Conservation (phyloP, 371 early-diverging fungal genomes). For the Lichtheimia ornata region DNA sequence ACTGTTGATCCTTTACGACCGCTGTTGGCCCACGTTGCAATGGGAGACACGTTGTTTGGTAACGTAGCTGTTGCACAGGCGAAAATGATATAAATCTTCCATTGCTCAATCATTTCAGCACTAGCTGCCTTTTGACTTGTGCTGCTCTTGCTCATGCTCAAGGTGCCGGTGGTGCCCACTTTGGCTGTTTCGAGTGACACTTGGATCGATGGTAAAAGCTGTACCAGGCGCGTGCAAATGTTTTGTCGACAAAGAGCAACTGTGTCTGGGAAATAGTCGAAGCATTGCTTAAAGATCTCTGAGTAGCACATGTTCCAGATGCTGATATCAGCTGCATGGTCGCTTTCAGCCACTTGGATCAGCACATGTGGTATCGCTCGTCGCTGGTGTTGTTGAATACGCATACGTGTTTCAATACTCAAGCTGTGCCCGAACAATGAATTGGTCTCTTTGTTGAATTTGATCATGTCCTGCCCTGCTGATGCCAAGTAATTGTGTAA, state of each 20-base stretch:
- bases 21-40: constrained; percentile 41
- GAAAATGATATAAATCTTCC: constrained; percentile 74
- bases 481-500: constrained; percentile 46
- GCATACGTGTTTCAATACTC: constrained; percentile 43
- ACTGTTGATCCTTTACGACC: constrained; percentile 59
- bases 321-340: constrained; percentile 39
- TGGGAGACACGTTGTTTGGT: constrained; percentile 28
- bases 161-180: constrained; percentile 36
- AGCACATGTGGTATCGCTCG: constrained; percentile 23
- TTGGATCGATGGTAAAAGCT: constrained; percentile 62
- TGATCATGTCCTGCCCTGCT: constrained; percentile 53
- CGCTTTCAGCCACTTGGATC: constrained; percentile 51
- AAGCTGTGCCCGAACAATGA: constrained; percentile 45
- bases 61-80: constrained; percentile 64
- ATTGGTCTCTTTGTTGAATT: constrained; percentile 53
- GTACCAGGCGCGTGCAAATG: constrained; percentile 61
- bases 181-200: constrained; percentile 56
- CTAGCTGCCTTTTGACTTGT: constrained; percentile 47
- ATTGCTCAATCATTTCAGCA: constrained; percentile 74
- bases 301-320: constrained; percentile 72
- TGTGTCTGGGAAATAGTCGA: constrained; percentile 61
- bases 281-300: constrained; percentile 63
- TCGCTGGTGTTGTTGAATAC: constrained; percentile 57
- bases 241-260: constrained; percentile 64
- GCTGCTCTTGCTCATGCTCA: constrained; percentile 46